A percentile compares a stretch with the other conserved stretches of the same genome.
Conservation (phyloP, 495 filamentous ascomycete species). For the Lophium mytilinum region DNA sequence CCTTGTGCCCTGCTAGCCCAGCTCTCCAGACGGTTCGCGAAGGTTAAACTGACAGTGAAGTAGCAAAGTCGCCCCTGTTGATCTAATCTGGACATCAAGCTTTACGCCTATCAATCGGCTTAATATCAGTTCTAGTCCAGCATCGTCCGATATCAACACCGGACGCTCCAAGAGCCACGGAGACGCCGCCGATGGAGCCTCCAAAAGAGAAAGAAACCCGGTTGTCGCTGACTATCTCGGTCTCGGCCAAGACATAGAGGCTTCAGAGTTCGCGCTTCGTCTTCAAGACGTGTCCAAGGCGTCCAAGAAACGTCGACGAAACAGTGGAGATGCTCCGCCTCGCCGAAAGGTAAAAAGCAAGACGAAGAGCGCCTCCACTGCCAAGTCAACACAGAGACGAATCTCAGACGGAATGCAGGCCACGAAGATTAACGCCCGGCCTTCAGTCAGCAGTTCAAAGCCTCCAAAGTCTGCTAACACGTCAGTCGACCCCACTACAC, state of each 20-base stretch:
- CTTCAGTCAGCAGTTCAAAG: not conserved
- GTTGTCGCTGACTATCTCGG: constrained; percentile 9
- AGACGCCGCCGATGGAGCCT: too few species aligned
- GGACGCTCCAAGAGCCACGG: too few species aligned
- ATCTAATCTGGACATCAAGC: not conserved
- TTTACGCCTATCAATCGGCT: constrained; percentile 10
- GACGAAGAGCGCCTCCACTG: not conserved
- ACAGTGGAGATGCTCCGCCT: not conserved
- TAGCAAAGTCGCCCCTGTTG: not conserved
- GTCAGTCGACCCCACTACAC: too few species aligned
- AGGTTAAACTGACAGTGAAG: not conserved
- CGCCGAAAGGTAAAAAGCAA: not conserved
- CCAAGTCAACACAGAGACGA: not conserved
- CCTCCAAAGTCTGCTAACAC: not conserved
- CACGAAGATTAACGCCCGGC: constrained; percentile 1
- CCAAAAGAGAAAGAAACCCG: not conserved
- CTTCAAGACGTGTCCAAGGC: not conserved
- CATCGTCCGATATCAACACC: too few species aligned
- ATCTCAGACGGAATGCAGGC: constrained; percentile 6
- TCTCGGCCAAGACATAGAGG: not conserved
- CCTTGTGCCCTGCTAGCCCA: not conserved
- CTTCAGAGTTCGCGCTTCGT: not conserved
- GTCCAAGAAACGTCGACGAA: not conserved
- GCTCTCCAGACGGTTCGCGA: not conserved
- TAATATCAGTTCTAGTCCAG: too few species aligned